phyloP scores from a whole-genome alignment of 805 yeast species.

The Wickerhamomyces bovis region DNA sequence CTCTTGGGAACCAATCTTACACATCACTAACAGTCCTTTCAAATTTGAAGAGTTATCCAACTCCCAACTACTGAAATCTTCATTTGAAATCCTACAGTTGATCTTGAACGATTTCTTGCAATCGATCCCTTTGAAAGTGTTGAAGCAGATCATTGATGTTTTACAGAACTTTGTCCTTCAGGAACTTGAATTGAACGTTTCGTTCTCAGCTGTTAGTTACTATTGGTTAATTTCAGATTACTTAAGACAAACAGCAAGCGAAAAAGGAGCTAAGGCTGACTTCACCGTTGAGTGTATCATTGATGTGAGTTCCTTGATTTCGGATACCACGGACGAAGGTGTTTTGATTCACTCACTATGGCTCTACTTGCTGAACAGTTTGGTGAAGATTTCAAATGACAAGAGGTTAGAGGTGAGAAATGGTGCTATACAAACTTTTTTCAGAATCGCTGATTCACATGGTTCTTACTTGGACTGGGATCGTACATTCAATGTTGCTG shows the following conservation, averaged over 20 bases:
- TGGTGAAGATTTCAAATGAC: conserved; percentile 61
- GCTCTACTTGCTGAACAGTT: conserved; percentile 55
- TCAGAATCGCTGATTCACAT: conserved; percentile 73
- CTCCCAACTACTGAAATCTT: conserved; percentile 45
- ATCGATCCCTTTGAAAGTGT: conserved; percentile 59
- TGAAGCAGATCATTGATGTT: conserved; percentile 63
- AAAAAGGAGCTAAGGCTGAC: conserved; percentile 4
- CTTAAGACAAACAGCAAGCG: conserved; percentile 28
- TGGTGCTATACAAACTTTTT: conserved; percentile 85
- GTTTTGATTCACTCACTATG: conserved; percentile 41
- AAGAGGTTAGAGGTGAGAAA: conserved; percentile 75
- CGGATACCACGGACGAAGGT: conserved; percentile 16
- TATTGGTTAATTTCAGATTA: conserved; percentile 91
- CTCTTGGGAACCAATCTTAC: conserved; percentile 74
- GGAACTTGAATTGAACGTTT: conserved; percentile 68
- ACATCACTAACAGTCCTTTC: conserved; percentile 54
- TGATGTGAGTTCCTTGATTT: conserved; percentile 24
- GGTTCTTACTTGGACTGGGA: conserved; percentile 61
- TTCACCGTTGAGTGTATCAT: conserved; percentile 9
- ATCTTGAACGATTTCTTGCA: conserved; percentile 81
- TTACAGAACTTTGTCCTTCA: conserved; percentile 70
- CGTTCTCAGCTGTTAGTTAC: conserved; percentile 86
- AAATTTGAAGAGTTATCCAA: conserved; percentile 25
- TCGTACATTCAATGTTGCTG: conserved; percentile 56
- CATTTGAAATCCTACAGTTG: conserved; percentile 79